phyloP scores from a whole-genome alignment of 2,329 filamentous ascomycete species.

The Colletotrichum echinochloae region DNA sequence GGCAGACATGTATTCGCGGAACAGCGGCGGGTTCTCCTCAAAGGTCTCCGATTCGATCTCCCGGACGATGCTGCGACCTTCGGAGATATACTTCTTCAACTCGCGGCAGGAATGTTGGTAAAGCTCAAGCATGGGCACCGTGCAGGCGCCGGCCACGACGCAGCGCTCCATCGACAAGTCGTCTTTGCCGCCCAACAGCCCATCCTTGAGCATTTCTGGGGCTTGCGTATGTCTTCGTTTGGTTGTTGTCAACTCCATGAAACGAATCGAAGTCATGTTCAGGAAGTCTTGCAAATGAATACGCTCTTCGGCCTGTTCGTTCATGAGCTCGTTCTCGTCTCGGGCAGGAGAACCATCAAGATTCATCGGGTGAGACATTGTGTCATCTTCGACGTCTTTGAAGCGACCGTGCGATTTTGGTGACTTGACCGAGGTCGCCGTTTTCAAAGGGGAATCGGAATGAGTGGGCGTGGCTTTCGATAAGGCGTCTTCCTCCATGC shows the following conservation, averaged over 20 bases:
- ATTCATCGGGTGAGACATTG: conserved; percentile 56
- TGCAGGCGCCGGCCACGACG: conserved; percentile 90
- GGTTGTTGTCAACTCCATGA: conserved; percentile 98
- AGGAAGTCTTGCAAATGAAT: conserved; percentile 94
- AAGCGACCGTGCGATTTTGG: conserved; percentile 69
- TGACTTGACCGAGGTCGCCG: conserved; percentile 58
- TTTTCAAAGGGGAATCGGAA: conserved; percentile 61
- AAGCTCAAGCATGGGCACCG: conserved; percentile 90
- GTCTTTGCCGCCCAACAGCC: conserved; percentile 57
- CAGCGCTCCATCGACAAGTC: conserved; percentile 77
- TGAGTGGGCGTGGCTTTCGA: conserved; percentile 56
- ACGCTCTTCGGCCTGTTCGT: conserved; percentile 67
- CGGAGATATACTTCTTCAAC: conserved; percentile 95
- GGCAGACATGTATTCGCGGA: conserved; percentile 90
- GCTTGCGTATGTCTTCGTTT: conserved; percentile 89
- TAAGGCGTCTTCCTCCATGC: conserved; percentile 54
- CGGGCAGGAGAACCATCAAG: conserved; percentile 57
- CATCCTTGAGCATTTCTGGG: conserved; percentile 61
- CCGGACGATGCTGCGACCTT: conserved; percentile 88
- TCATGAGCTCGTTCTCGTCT: conserved; percentile 56
- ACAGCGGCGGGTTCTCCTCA: conserved; percentile 90
- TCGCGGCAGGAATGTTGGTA: conserved; percentile 97
- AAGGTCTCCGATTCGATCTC: conserved; percentile 91
- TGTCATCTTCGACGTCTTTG: conserved; percentile 63
- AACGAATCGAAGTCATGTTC: conserved; percentile 94